Percentiles rank a stretch among this genome's conserved stretches.
These are phyloP conservation scores for Sonneratia caseolaris DNA, from an alignment of 345 rosid species.

Conservation along the genomic window DNA sequence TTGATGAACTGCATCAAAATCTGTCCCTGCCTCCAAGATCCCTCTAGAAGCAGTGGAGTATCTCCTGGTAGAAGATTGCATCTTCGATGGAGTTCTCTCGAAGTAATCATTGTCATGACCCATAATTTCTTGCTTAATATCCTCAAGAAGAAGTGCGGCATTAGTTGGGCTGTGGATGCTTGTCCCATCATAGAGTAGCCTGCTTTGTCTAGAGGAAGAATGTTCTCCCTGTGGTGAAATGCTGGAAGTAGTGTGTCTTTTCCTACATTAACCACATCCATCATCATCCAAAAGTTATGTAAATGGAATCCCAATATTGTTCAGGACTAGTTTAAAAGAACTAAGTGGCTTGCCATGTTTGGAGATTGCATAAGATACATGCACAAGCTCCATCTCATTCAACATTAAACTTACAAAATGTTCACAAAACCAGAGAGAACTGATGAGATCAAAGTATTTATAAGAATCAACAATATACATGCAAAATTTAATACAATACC, in stretches of 20 bases:
- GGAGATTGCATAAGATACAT: not conserved
- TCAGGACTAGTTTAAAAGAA: not conserved
- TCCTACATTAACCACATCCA: constrained; percentile 32
- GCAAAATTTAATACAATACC: not conserved
- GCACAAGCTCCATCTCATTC: not conserved
- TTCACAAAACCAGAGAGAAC: not conserved
- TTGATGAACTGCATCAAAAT: constrained; percentile 29
- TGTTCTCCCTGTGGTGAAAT: constrained; percentile 45
- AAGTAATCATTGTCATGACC: constrained; percentile 40
- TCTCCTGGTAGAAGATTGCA: constrained; percentile 40
- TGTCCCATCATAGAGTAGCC: constrained; percentile 68
- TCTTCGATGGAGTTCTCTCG: constrained; percentile 31
- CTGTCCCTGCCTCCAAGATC: constrained; percentile 29
- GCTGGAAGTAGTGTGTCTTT: constrained; percentile 50
- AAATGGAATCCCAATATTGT: not conserved
- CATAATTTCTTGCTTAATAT: constrained; percentile 79
- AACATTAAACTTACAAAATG: not conserved
- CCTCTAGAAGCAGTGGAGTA: constrained; percentile 29
- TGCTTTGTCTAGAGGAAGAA: constrained; percentile 36
- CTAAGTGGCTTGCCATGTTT: not conserved
- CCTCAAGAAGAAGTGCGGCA: constrained; percentile 83
- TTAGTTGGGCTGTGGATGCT: constrained; percentile 83
- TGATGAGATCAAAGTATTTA: not conserved
- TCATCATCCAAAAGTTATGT: constrained; percentile 4
- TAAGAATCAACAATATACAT: not conserved